A percentile compares a stretch with the other conserved stretches of the same genome.
Evolutionary conservation across 768 basidiomycete genomes (phyloP).

Genomic region (Boletus speciosus): DNA sequence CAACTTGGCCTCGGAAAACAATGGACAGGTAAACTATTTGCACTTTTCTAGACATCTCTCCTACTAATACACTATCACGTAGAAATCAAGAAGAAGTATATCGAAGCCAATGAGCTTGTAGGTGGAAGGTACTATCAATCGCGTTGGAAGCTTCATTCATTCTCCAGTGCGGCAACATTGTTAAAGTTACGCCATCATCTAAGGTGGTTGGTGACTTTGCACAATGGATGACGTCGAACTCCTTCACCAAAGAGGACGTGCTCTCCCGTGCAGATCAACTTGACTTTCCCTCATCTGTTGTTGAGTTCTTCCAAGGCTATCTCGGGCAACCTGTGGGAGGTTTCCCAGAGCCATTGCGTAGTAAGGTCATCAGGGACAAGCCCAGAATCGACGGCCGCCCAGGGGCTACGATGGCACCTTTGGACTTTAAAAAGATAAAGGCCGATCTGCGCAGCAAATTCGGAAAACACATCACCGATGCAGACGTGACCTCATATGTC

Average conservation of each 20-base stretch:
- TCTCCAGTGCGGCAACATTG: constrained; percentile 86
- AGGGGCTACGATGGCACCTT: constrained; percentile 78
- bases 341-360: constrained; percentile 95
- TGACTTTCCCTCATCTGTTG: constrained; percentile 96
- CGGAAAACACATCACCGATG: constrained; percentile 91
- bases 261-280: constrained; percentile 81
- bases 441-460: constrained; percentile 89
- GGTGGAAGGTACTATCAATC: constrained; percentile 25
- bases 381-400: constrained; percentile 92
- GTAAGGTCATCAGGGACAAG: constrained; percentile 89
- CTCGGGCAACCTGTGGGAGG: constrained; percentile 97
- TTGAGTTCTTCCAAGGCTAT: constrained; percentile 99
- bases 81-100: constrained; percentile 98
- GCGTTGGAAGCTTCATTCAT: constrained; percentile 2
- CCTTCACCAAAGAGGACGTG: constrained; percentile 82
- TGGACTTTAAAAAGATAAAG: constrained; percentile 97
- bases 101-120: constrained; percentile 94
- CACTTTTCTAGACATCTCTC: constrained; percentile 8
- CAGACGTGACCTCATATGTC: constrained; percentile 91
- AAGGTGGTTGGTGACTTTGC: constrained; percentile 99
- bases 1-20: constrained; percentile 96
- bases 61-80: constrained; percentile 6
- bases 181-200: constrained; percentile 99
- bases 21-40: constrained; percentile 65
- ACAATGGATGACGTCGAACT: constrained; percentile 98